phyloP scores from a whole-genome alignment of 2,329 filamentous ascomycete species.

The Alternaria brassicicola region DNA sequence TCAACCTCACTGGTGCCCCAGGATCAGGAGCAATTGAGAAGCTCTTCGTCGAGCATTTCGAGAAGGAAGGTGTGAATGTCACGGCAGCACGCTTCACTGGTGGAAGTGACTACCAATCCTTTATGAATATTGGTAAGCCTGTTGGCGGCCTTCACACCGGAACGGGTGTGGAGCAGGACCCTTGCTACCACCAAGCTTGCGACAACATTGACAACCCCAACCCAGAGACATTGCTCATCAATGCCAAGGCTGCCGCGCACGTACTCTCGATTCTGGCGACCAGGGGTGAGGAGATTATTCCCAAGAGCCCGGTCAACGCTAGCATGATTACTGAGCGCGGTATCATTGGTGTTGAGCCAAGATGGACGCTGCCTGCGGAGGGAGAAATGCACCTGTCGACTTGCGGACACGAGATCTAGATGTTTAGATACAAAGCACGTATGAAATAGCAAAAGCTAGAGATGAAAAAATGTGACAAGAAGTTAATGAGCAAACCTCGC shows the following conservation, averaged over 20 bases:
- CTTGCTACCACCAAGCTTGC: slow-evolving; percentile 50
- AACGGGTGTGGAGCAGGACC: slow-evolving; percentile 48
- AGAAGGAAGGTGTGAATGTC: slow-evolving; percentile 44
- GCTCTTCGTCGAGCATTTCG: slow-evolving; percentile 46
- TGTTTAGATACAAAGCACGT: neutral
- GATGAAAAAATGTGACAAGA: neutral
- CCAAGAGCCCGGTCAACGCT: slow-evolving; percentile 42
- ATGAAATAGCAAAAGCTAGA: neutral
- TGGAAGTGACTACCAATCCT: slow-evolving; percentile 50
- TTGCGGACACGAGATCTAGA: slow-evolving; percentile 41
- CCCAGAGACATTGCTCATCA: slow-evolving; percentile 44
- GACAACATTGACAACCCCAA: slow-evolving; percentile 50
- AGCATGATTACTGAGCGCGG: slow-evolving; percentile 38
- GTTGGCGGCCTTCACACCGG: slow-evolving; percentile 51
- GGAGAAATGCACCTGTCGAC: slow-evolving; percentile 40
- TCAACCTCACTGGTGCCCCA: slow-evolving; percentile 41
- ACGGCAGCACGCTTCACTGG: slow-evolving; percentile 49
- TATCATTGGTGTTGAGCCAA: slow-evolving; percentile 35
- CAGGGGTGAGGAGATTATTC: slow-evolving; percentile 41
- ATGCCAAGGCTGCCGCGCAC: slow-evolving; percentile 48
- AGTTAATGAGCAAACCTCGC: neutral
- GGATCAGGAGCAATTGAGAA: slow-evolving; percentile 46
- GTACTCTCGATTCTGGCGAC: slow-evolving; percentile 43
- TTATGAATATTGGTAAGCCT: slow-evolving; percentile 50
- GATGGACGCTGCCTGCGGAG: slow-evolving; percentile 38